Base-by-base conservation (phyloP, 352 stramenopile genomes). In the Globisporangium cederbergense region DNA sequence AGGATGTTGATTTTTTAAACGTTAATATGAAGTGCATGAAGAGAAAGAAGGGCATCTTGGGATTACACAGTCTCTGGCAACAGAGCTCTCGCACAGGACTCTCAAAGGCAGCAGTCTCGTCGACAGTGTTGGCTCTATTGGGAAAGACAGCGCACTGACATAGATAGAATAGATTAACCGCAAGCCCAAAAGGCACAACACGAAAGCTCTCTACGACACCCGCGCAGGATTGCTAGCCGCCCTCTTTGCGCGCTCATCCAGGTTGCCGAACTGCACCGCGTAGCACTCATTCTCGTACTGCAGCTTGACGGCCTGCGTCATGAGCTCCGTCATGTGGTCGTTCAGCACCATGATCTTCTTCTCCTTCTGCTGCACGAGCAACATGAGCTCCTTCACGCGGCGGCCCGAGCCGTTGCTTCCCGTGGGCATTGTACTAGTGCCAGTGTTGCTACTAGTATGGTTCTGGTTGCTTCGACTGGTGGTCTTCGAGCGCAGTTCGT, bases 331-430 rank as follows among this genome's bases (percentile, higher is more conserved):
- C 61, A 96, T 72, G 65, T 96, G 88, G 43, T 95, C 86, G 68
- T 96, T 96, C 20, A 95, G 67, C 34, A 88, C 71, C 70, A 90
- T 80, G 54, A 96, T 87, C 70, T 93, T 92, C 40, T 86, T 68
- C 50, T 95, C 84, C 52, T 89, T 91, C 40, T 82, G 72, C 56
- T 86, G 51, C 22, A 91, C 55, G 9, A 69, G 60, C 11, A 62
- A 32, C 34, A 89, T 78, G 46, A 90, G 62, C 36, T 89, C 76
- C 61, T 73, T 76, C 20, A 83, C 74, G n/a, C 77, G 75, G 32
- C 68, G 79, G 3, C n/a, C 25, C 32, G 78, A 83, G 50, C 67
- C 55, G 53, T 59, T 65, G 9, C 22, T 64, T 28, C 53, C n/a
- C 25, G 71, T 60, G 54, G 32, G 52, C 22, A 30, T 56, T 43